Evolutionary conservation across 768 basidiomycete species (phyloP), one percentile per base, ranked within the genome.

Genomic region (Naganishia friedmannii): DNA sequence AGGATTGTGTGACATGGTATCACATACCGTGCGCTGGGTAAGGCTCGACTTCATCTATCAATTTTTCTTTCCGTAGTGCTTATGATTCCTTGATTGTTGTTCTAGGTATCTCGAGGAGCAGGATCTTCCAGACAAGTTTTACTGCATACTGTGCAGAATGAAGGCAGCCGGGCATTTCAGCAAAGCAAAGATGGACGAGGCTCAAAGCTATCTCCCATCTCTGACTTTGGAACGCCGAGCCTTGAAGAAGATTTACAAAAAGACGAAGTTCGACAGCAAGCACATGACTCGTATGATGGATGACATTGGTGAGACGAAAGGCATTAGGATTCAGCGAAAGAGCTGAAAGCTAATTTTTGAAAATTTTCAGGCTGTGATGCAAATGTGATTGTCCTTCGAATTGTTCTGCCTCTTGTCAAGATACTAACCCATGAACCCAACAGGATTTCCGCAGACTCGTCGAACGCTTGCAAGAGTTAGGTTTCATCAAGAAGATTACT

Each of bases 11-110:
- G 12, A 48, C 42, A 8, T 72, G 67, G 71, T 54, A 65, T 17
- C 71, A 72, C 32, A 42, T 63, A 26, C 57, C 66, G 8, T 71
- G 70, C 45, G 53, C 55, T 10, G 70, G 70, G 70, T 71, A 26
- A 63, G 66, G 15, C 6, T n/a, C n/a, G 21, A 26, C 6, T 4
- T 51, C 23, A 51, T 12, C n/a, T 12, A 21, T 12, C 48, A 23
- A 23, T 1, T 51, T 15, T 51, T n/a, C 15, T 3, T 21, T n/a
- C 6, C n/a, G 3, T 6, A 26, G 23, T 51, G n/a, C 48, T 51
- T 13, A 51, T 1, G 3, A 26, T 26, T 8, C n/a, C 12, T 51
- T n/a, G n/a, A n/a, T 7, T 51, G 7, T 10, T 21, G 3, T 45
- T n/a, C 13, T 17, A 69, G 68, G 0, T 58, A 69, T 46, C 45